phyloP scores from a whole-genome alignment of 306 rosid genomes.

The Chamaecrista fasciculata region DNA sequence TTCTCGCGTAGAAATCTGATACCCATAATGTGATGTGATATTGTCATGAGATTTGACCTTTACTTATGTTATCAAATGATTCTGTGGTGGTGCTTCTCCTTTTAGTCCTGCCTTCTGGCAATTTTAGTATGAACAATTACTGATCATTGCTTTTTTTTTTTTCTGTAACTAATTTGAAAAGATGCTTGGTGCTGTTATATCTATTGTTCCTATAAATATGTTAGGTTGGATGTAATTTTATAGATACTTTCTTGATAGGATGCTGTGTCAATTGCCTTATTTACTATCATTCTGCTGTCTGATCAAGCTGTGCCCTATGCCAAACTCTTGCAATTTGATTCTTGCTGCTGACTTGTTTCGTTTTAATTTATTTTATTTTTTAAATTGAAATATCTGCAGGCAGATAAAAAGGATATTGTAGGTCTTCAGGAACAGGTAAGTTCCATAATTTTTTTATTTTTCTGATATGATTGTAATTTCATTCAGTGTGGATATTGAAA shows the following conservation, averaged over 20 bases:
- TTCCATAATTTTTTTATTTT: neutral
- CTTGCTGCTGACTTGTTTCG: constrained; percentile 29
- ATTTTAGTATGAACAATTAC: neutral
- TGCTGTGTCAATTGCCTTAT: neutral
- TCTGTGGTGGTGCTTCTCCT: neutral
- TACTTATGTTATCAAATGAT: neutral
- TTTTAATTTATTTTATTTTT: neutral
- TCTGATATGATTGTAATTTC: neutral
- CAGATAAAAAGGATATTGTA: constrained; percentile 72
- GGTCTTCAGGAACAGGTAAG: constrained; percentile 83
- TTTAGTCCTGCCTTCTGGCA: neutral
- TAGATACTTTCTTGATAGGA: neutral
- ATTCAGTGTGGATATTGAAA: constrained; percentile 21
- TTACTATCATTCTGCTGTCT: neutral
- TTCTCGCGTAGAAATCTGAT: neutral
- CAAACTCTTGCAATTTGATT: constrained; percentile 10
- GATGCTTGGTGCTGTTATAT: neutral
- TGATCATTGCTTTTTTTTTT: neutral
- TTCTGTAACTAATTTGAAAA: neutral
- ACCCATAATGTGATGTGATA: neutral
- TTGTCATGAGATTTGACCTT: neutral
- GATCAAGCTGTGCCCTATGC: constrained; percentile 4
- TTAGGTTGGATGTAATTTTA: neutral
- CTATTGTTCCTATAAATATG: neutral
- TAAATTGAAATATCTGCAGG: constrained; percentile 46